These are phyloP conservation scores for Biscutella laevigata DNA, from an alignment of 441 rosid genomes.

Conservation along the genomic window DNA sequence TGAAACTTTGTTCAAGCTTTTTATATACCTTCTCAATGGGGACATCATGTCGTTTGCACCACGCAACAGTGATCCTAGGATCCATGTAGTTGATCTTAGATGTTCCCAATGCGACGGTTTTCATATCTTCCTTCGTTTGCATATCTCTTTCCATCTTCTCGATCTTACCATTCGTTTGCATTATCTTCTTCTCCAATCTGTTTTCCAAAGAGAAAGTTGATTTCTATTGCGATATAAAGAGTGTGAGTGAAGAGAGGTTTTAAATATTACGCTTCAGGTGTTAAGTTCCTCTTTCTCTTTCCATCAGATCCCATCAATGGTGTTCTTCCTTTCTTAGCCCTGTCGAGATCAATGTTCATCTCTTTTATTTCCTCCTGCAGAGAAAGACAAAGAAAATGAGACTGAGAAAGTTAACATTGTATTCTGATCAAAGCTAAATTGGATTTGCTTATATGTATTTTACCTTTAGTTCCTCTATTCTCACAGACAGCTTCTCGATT, in stretches of 20 bases:
- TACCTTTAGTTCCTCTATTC: conserved; percentile 83
- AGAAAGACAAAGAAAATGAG: conserved; percentile 16
- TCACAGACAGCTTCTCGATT: conserved; percentile 73
- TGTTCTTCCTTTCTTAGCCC: conserved; percentile 91
- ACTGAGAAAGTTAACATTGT: not conserved
- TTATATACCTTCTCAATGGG: conserved; percentile 86
- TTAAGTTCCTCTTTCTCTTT: conserved; percentile 78
- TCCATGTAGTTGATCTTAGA: conserved; percentile 96
- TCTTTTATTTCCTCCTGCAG: conserved; percentile 60
- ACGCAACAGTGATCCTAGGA: conserved; percentile 96
- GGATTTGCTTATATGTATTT: not conserved
- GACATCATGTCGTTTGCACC: conserved; percentile 98
- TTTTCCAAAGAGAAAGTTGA: not conserved
- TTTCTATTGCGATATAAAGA: not conserved
- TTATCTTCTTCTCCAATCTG: conserved; percentile 76
- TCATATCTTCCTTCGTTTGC: conserved; percentile 85
- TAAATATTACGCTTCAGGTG: conserved; percentile 72
- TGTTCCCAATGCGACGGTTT: conserved; percentile 92
- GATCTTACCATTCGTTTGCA: conserved; percentile 53
- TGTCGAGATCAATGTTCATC: conserved; percentile 64
- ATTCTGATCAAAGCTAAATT: not conserved
- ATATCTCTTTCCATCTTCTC: conserved; percentile 84
- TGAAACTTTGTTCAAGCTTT: not conserved
- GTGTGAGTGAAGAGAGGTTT: not conserved
- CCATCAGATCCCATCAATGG: conserved; percentile 80